Base-by-base conservation (phyloP, 129 eudicot genomes). In the sunflower (Helianthus annuus) region DNA sequence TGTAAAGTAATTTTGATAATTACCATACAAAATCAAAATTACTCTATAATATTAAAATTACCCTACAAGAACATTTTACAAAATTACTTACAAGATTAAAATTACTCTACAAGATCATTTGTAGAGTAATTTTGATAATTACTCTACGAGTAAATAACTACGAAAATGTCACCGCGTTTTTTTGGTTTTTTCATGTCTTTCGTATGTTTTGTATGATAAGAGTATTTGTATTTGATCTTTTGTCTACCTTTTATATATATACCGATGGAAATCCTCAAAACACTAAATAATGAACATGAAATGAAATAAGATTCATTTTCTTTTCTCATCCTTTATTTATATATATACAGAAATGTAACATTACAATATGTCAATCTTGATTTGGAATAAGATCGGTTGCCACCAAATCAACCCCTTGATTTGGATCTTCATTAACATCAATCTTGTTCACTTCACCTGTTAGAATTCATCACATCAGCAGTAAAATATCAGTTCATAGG, bases 401-500 rank as follows among this genome's bases (percentile, higher is more conserved):
- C 46, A 71, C 61, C 16, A 10, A 48, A 14, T 14, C n/a, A 48
- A 42, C 46, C n/a, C 61, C 72, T 78, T 78, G 82, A 34, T 63
- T 70, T 39, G 77, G 82, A 55, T 52, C 77, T 78, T 78, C 68
- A 71, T 78, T 78, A 56, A 78, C 82, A 71, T 78, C 77, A 66
- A 78, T 78, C 77, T 55, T 63, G 52, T 36, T 78, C 36, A 64
- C 17, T 45, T 78, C 73, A 64, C 72, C 82, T 78, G 40, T 51
- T 38, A 51, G 42, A 67, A 11, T 52, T 27, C 66, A 42, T 62
- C 17, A 51, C 38, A 40, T 69, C 16, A 56, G n/a, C 32, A 8
- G 4, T 61, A 61, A 49, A 13, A 27, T 29, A 7, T 42, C 54
- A 48, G 12, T 48, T 11, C 16, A 49, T 12, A n/a, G 4, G 4